Percentiles rank a stretch among this genome's conserved stretches.
Evolutionary conservation across 345 rosid genomes (phyloP).

Genomic region (Euphorbia lathyris): DNA sequence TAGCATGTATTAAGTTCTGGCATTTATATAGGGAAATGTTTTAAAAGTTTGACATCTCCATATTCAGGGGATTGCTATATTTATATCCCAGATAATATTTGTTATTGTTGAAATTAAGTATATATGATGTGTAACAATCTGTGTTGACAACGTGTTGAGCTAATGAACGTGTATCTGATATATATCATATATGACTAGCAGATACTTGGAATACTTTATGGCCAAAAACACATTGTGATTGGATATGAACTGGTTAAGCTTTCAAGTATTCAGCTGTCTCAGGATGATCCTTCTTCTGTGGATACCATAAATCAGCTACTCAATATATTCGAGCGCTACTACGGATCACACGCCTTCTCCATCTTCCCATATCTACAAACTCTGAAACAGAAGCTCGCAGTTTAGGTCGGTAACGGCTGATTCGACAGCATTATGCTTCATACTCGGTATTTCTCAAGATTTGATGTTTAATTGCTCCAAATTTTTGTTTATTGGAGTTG

Average conservation of each 20-base stretch:
- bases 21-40: background rate
- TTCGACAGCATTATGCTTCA: background rate
- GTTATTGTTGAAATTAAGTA: no score
- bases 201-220: slow-evolving; percentile 70
- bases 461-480: background rate
- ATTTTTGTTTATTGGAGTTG: no score
- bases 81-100: background rate
- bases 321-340: slow-evolving; percentile 46
- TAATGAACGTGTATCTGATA: background rate
- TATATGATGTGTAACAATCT: no score
- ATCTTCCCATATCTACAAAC: slow-evolving; percentile 46
- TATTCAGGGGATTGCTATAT: background rate
- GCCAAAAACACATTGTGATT: slow-evolving; percentile 55
- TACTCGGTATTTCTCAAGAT: background rate
- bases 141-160: no score
- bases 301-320: slow-evolving; percentile 39
- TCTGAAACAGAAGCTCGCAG: slow-evolving; percentile 29
- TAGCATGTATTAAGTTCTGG: background rate
- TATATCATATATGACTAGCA: slow-evolving; percentile 20
- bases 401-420: background rate
- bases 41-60: no score
- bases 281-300: slow-evolving; percentile 38
- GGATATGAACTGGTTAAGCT: slow-evolving; percentile 83
- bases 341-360: slow-evolving; percentile 47
- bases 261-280: slow-evolving; percentile 53